Evolutionary conservation across 2,329 filamentous ascomycete genomes (phyloP).

Genomic region (Daldinia sp.): DNA sequence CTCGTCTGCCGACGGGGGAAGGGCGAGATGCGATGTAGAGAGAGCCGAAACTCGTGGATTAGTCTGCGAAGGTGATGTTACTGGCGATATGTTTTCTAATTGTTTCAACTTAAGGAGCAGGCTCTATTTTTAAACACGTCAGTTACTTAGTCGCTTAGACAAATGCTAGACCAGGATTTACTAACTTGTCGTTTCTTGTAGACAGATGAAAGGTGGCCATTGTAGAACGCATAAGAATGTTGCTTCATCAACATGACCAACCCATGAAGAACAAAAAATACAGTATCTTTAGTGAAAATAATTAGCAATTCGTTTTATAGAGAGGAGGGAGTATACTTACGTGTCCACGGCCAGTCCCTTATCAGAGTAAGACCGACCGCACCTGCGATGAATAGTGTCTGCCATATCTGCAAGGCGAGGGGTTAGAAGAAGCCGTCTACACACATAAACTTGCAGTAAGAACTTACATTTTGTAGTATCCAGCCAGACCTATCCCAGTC

Average conservation of each 20-base stretch:
- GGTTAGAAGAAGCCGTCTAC: not conserved
- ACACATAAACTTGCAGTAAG: not conserved
- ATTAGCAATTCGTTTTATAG: not conserved
- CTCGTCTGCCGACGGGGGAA: constrained; percentile 52
- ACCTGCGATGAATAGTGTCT: constrained; percentile 67
- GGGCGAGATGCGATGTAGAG: constrained; percentile 56
- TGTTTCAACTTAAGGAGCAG: constrained; percentile 62
- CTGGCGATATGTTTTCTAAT: constrained; percentile 62
- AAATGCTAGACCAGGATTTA: not conserved
- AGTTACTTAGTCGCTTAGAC: not conserved
- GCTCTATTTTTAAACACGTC: constrained; percentile 25
- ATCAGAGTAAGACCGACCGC: constrained; percentile 72
- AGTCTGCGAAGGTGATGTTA: constrained; percentile 53
- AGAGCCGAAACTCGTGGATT: constrained; percentile 53
- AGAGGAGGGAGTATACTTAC: constrained; percentile 11
- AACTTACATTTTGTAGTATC: constrained; percentile 72
- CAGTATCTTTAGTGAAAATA: constrained; percentile 27
- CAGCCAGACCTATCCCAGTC: constrained; percentile 75
- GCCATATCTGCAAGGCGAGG: constrained; percentile 64
- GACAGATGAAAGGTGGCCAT: constrained; percentile 72
- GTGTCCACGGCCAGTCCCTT: constrained; percentile 83
- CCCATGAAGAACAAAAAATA: constrained; percentile 74
- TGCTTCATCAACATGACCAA: constrained; percentile 85
- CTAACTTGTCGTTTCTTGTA: constrained; percentile 57
- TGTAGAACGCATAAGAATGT: constrained; percentile 81